Evolutionary conservation across 805 yeast species (phyloP).

Genomic region (Kazachstania kunashirensis): DNA sequence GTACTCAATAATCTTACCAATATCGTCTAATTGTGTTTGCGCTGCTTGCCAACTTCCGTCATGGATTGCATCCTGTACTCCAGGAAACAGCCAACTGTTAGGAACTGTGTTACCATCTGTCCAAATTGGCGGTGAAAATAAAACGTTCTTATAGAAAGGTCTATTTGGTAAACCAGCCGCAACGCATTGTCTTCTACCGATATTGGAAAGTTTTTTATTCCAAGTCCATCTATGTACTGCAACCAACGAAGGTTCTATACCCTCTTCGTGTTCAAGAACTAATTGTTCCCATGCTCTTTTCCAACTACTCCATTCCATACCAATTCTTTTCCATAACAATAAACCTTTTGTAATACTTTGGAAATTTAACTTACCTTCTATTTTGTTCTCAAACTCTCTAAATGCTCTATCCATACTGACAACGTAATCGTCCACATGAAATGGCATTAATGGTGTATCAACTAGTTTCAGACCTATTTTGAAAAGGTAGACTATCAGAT

Average conservation of each 20-base stretch:
- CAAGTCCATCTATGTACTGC: conserved; percentile 70
- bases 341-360: conserved; percentile 25
- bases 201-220: conserved; percentile 54
- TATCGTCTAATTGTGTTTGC: conserved; percentile 40
- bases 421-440: conserved; percentile 42
- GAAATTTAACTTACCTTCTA: conserved; percentile 23
- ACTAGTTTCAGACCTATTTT: conserved; percentile 47
- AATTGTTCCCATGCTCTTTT: conserved; percentile 52
- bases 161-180: conserved; percentile 40
- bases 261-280: conserved; percentile 39
- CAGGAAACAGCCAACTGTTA: conserved; percentile 54
- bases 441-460: conserved; percentile 72
- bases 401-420: conserved; percentile 35
- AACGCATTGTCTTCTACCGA: conserved; percentile 45
- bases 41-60: conserved; percentile 42
- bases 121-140: conserved; percentile 60
- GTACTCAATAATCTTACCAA: conserved; percentile 31
- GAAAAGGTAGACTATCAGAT: conserved; percentile 48
- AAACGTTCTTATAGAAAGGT: conserved; percentile 54
- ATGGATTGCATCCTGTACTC: conserved; percentile 57
- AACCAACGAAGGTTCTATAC: conserved; percentile 62
- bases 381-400: conserved; percentile 33
- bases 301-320: conserved; percentile 46
- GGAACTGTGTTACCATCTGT: conserved; percentile 38
- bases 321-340: conserved; percentile 35